Base-by-base conservation (phyloP, 2,329 filamentous ascomycete species). In the Xylariaceae sp. region DNA sequence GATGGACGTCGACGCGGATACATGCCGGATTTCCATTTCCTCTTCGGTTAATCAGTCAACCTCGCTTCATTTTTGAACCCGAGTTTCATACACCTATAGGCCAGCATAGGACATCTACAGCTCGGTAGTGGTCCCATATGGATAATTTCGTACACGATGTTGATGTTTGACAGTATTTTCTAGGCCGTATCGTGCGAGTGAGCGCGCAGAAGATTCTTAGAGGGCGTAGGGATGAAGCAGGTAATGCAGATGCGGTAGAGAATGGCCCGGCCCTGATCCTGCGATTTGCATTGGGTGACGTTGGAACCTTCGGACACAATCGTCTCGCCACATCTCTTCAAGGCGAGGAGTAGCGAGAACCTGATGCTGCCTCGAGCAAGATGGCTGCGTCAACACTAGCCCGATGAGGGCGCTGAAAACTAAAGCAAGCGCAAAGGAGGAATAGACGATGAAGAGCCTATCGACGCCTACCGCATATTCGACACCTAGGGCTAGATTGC, bases 381-480 rank as follows among this genome's bases (percentile, higher is more conserved):
- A 7, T 31, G 40, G 29, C 29, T 31, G 12, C 12, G 19, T 12
- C 12, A 11, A 14, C n/a, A 16, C 12, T 6, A 23, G 26, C 6
- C 17, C n/a, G 17, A 39, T 12, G 24, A 45, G 16, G 24, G 12
- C 6, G 24, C 9, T 14, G 4, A 12, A 16, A 12, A 6, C 21
- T 8, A 17, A 4, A 12, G 6, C 11, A n/a, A n/a, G n/a, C 6
- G 16, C 21, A 26, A n/a, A n/a, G n/a, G n/a, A n/a, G n/a, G 39
- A 17, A 19, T 16, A 44, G 49, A 16, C 40, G 17, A 31, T 7
- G 24, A 14, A 17, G 41, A 45, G 8, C 28, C 43, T 16, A 16
- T 47, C n/a, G 51, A 54, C 14, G 51, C 48, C n/a, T 47, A 48
- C 28, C 34, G 51, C n/a, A 47, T 54, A 16, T 28, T 54, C 12